Evolutionary conservation across 257 asterid genomes (phyloP), one percentile per base, ranked within the genome.

Genomic region (Jacaranda mimosifolia): DNA sequence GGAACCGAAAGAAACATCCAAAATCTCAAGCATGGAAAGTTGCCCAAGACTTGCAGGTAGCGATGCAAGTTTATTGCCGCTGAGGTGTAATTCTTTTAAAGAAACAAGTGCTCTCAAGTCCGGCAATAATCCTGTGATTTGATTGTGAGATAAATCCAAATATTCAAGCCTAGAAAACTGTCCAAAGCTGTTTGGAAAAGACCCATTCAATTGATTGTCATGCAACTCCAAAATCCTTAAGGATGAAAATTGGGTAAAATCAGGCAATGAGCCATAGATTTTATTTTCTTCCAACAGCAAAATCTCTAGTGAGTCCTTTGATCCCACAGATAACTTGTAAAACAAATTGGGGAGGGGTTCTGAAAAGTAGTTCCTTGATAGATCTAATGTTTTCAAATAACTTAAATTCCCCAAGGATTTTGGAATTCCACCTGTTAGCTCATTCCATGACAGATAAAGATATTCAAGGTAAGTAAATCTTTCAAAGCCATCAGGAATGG

Each of bases 371-470:
- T n/a, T n/a, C n/a, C n/a, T n/a, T n/a, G n/a, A n/a, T n/a, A n/a
- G n/a, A n/a, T n/a, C n/a, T n/a, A n/a, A n/a, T n/a, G n/a, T n/a
- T n/a, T n/a, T n/a, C n/a, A n/a, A n/a, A n/a, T n/a, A n/a, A n/a
- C n/a, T n/a, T n/a, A n/a, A n/a, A n/a, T n/a, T n/a, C n/a, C n/a
- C n/a, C n/a, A n/a, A n/a, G n/a, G n/a, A n/a, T n/a, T n/a, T n/a
- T n/a, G 86, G 84, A 48, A 87, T 74, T 38, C 72, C 75, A 65
- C 82, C 83, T 9, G 40, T n/a, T 8, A 87, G 72, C 4, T 0
- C 1, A 21, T 84, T 86, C 0, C 0, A 0, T 12, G 72, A 26
- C 3, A 86, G 70, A 68, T 63, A 42, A 4, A 87, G 75, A 39
- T 56, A 26, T 11, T 56, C 15, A 1, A 84, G 75, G 17, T 45